Evolutionary conservation across 2,329 filamentous ascomycete species (phyloP), one percentile per base, ranked within the genome.

Genomic region (Venturia oleaginea): DNA sequence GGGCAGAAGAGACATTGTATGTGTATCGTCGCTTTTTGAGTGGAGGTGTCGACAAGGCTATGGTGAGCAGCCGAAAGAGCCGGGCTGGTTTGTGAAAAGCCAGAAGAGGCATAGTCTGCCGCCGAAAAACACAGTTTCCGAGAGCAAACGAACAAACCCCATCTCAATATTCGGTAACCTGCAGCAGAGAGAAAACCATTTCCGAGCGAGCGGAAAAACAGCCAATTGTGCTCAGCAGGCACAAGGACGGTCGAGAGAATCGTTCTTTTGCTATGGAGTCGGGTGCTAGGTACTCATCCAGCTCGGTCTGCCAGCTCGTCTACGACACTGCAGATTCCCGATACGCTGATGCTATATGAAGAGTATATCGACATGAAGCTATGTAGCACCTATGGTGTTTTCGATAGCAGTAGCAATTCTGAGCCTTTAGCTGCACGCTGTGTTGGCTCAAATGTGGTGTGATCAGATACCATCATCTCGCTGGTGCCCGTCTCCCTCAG

Each of bases 191-290:
- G 51, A 55, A 34, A 55, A 55, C 51, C 51, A 55, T 19, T 27
- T 34, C 51, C 51, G 30, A 34, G 51, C 51, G 51, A 57, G 51
- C 51, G 17, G 51, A 34, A 34, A 32, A 57, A 10, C 51, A 57
- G 51, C 51, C 51, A 57, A 34, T 34, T 6, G 51, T 57, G 15
- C 51, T 57, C 34, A 62, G 42, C 37, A 42, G 38, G 61, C 61
- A 62, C 61, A 48, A 34, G 37, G 55, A 62, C 27, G 37, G 59
- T 63, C 59, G 38, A 62, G 51, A 55, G 59, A 55, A 63, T 63
- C 64, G 64, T 65, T 78, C 76, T 79, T 87, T 84, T 88, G 86
- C 87, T 89, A 90, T 86, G 86, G 83, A 86, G 73, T 77, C 77
- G 77, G 83, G 84, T 85, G 84, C 86, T 89, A 89, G 84, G 83